Base-by-base conservation (phyloP, 345 rosid species). In the Hibiscus trionum region DNA sequence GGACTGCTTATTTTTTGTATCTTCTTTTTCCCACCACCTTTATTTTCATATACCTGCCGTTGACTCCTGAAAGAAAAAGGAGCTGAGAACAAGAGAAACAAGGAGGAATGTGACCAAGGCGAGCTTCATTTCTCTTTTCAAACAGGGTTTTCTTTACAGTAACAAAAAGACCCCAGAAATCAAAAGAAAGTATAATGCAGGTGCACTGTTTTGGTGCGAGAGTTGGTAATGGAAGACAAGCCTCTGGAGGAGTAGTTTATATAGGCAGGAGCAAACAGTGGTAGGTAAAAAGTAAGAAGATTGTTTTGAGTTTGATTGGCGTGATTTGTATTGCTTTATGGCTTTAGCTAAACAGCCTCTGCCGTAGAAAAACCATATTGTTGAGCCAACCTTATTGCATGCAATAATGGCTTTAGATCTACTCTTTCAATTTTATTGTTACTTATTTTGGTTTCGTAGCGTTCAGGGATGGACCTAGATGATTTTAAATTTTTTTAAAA, bases 61-160 rank as follows among this genome's bases (percentile, higher is more conserved):
- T 26, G 95, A 63, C 27, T 75, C 69, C 70, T 87, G 78, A 68
- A 83, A 82, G 71, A 85, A 70, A 27, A 79, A 85, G 75, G 86
- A 84, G 64, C 78, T 56, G 72, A 88, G 78, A 70, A 91, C 58
- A 66, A 91, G 78, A 31, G 80, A 80, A 3, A 79, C 64, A 11
- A 86, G 56, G 15, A 81, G 47, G 37, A 85, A 27, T 39, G 80
- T 47, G 24, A 76, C 70, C 47, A 67, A 24, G 1, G 42, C 57
- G 7, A 52, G 57, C 78, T 82, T 86, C 92, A 79, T 86, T 77
- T 77, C 56, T 16, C 68, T 50, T 11, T 10, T 9, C 11, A 57
- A 37, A 39, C 2, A 12, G 24, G 11, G 29, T 33, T 63, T 46
- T 14, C 19, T 50, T 50, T 50, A 16, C 56, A 15, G 19, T 50